Conservation (phyloP, 352 stramenopile genomes). For the Globisporangium polare region DNA sequence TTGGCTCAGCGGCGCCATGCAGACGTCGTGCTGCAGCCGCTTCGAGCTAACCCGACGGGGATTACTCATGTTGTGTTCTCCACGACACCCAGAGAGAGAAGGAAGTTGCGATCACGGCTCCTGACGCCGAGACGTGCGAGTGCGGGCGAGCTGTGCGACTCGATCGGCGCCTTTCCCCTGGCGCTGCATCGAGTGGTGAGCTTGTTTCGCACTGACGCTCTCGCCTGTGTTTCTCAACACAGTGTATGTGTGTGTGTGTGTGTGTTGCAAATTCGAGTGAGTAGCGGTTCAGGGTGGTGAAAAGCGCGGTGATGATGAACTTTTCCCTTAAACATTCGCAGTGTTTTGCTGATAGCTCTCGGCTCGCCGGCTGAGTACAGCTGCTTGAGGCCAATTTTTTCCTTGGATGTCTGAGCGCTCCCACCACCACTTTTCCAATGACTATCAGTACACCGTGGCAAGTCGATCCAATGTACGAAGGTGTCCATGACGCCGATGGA, state of each 20-base stretch:
- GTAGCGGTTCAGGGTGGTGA: not conserved
- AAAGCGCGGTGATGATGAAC: slow-evolving; percentile 67
- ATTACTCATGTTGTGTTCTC: slow-evolving; percentile 93
- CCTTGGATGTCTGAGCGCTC: slow-evolving; percentile 47
- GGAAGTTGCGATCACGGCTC: slow-evolving; percentile 18
- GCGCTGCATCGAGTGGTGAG: not conserved
- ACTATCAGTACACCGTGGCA: not conserved
- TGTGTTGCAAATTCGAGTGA: not conserved
- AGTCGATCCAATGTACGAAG: not conserved
- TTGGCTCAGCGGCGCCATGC: slow-evolving; percentile 68
- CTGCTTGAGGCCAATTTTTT: slow-evolving; percentile 54
- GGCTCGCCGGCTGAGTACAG: slow-evolving; percentile 55
- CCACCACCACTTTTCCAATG: not conserved
- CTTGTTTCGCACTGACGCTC: not conserved
- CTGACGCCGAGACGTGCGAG: not conserved
- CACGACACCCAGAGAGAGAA: slow-evolving; percentile 62
- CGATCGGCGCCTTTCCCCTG: not conserved
- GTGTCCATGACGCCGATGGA: no score
- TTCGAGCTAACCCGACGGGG: slow-evolving; percentile 88
- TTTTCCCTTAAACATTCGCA: slow-evolving; percentile 81
- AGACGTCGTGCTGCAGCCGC: slow-evolving; percentile 61
- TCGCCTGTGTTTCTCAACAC: slow-evolving; percentile 8
- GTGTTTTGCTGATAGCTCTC: slow-evolving; percentile 10
- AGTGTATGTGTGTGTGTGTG: not conserved
- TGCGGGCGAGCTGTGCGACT: not conserved